phyloP scores from a whole-genome alignment of 1,284 basidiomycete genomes.

The Cystobasidiaceae sp. region DNA sequence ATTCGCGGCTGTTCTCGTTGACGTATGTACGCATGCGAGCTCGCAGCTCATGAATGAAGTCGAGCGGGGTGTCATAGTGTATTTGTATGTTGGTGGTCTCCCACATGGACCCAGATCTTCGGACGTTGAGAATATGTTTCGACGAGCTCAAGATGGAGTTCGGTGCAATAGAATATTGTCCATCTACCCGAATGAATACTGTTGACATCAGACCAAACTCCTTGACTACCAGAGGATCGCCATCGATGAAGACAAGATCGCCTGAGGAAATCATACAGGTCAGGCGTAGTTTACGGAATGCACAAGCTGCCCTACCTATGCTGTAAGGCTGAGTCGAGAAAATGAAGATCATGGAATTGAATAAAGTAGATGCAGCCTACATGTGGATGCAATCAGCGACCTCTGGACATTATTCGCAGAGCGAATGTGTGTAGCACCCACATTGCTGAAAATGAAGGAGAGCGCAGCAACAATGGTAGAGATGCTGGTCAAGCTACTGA shows the following conservation, averaged over 20 bases:
- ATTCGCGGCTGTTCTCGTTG: slow-evolving; percentile 64
- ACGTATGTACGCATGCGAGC: slow-evolving; percentile 60
- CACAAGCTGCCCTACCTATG: neutral
- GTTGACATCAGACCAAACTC: slow-evolving; percentile 79
- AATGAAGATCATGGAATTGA: slow-evolving; percentile 78
- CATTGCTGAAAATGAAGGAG: slow-evolving; percentile 28
- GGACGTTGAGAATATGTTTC: slow-evolving; percentile 64
- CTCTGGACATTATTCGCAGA: neutral
- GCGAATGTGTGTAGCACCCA: neutral
- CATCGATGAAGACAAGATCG: slow-evolving; percentile 69
- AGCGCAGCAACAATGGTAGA: slow-evolving; percentile 42
- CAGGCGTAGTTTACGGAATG: neutral
- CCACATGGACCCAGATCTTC: slow-evolving; percentile 55
- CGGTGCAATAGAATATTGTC: slow-evolving; percentile 70
- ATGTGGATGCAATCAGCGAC: slow-evolving; percentile 57
- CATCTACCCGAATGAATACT: slow-evolving; percentile 69
- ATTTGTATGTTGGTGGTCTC: slow-evolving; percentile 59
- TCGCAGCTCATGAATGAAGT: slow-evolving; percentile 60
- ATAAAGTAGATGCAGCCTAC: slow-evolving; percentile 74
- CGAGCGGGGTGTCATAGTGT: slow-evolving; percentile 45
- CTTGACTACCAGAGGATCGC: slow-evolving; percentile 57
- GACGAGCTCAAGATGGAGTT: slow-evolving; percentile 67
- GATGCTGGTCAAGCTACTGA: slow-evolving; percentile 46
- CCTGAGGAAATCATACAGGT: slow-evolving; percentile 51
- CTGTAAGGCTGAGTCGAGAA: slow-evolving; percentile 60